Evolutionary conservation across 208 protist genomes (phyloP).

Genomic region (Trypanosoma caninum): DNA sequence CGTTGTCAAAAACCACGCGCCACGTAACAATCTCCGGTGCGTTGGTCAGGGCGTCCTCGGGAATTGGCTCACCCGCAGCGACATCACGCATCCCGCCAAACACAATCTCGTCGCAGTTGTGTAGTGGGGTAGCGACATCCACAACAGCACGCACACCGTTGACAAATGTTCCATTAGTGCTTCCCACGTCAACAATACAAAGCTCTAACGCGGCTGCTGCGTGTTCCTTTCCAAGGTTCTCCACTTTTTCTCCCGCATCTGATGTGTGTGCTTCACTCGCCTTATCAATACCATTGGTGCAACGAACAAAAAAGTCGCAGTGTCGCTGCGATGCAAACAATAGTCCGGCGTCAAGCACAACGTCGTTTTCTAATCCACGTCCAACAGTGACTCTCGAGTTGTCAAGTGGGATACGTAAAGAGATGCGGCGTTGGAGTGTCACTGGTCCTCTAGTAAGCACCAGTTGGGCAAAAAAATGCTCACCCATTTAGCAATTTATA

Average conservation of each 20-base stretch:
- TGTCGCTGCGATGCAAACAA: constrained; percentile 83
- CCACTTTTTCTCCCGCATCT: background rate
- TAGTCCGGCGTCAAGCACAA: constrained; percentile 61
- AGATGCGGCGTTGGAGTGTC: constrained; percentile 38
- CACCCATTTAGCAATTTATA: constrained; percentile 3
- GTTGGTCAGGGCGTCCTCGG: constrained; percentile 33
- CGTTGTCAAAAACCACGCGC: constrained; percentile 37
- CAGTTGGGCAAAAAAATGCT: constrained; percentile 27
- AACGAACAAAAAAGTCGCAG: constrained; percentile 54
- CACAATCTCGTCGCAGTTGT: constrained; percentile 62
- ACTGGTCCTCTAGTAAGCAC: constrained; percentile 62
- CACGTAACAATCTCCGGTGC: constrained; percentile 76
- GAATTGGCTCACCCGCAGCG: constrained; percentile 40
- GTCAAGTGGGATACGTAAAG: constrained; percentile 35
- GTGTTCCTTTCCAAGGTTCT: background rate
- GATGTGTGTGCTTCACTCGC: no score
- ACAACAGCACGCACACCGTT: constrained; percentile 56
- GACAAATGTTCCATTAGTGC: constrained; percentile 88
- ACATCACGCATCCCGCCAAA: constrained; percentile 88
- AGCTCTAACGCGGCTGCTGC: constrained; percentile 18
- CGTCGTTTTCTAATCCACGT: constrained; percentile 46
- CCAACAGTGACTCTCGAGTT: constrained; percentile 60
- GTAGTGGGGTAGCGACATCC: constrained; percentile 41
- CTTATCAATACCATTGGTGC: no score
- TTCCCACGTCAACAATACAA: constrained; percentile 75